Evolutionary conservation across 495 filamentous ascomycete genomes (phyloP).

Genomic region (Articulospora tetracladia): DNA sequence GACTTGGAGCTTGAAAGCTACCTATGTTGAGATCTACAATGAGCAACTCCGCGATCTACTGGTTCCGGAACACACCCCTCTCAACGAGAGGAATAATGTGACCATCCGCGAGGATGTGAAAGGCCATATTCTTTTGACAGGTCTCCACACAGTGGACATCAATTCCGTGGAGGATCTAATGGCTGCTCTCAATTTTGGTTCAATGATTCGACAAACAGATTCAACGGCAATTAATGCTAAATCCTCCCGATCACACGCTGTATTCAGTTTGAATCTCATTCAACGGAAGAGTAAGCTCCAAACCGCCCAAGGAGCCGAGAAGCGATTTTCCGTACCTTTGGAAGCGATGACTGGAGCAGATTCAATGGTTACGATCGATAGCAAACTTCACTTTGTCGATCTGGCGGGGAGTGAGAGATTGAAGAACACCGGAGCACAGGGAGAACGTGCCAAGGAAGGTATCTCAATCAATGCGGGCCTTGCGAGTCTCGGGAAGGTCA

Average conservation of each 20-base stretch:
- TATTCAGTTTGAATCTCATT: conserved; percentile 92
- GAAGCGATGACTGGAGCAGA: conserved; percentile 69
- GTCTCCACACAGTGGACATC: conserved; percentile 81
- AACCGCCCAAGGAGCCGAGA: conserved; percentile 55
- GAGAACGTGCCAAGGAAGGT: conserved; percentile 92
- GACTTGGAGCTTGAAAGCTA: conserved; percentile 91
- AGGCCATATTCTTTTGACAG: conserved; percentile 90
- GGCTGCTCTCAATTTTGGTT: conserved; percentile 84
- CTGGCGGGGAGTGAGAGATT: conserved; percentile 93
- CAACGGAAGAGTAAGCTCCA: conserved; percentile 70
- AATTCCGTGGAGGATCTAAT: conserved; percentile 92
- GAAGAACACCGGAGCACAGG: conserved; percentile 95
- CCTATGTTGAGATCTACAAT: conserved; percentile 99
- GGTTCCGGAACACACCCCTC: conserved; percentile 67
- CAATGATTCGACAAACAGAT: conserved; percentile 92
- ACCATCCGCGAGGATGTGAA: conserved; percentile 92
- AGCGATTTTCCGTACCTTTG: conserved; percentile 84
- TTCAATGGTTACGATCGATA: conserved; percentile 80
- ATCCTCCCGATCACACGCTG: conserved; percentile 97
- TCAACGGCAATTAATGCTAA: conserved; percentile 98
- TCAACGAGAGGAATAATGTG: conserved; percentile 67
- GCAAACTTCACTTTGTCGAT: conserved; percentile 99
- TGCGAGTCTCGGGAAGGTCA: conserved; percentile 95
- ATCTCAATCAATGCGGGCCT: conserved; percentile 98
- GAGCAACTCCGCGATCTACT: conserved; percentile 91